Percentiles rank a stretch among this genome's conserved stretches.
Conservation (phyloP, 1,284 basidiomycete genomes). For the Inonotus hispidus region DNA sequence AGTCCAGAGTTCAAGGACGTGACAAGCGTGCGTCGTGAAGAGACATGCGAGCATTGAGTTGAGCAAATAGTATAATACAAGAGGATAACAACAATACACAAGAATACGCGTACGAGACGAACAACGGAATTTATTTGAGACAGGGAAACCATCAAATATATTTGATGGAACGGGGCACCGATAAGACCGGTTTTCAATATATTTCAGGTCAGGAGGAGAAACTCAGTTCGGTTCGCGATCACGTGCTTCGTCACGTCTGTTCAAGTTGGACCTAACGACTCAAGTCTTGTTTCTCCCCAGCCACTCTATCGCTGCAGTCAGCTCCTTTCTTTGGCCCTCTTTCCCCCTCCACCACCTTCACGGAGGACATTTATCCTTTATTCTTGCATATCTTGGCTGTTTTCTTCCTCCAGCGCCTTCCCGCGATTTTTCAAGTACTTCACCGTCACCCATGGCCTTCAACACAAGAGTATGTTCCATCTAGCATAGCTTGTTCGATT, state of each 20-base stretch:
- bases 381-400: slow-evolving; percentile 28
- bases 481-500: not conserved
- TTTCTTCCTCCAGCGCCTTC: not conserved
- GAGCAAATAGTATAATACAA: not conserved
- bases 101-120: not conserved
- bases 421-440: slow-evolving; percentile 2
- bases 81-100: not conserved
- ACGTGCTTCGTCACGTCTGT: slow-evolving; percentile 8
- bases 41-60: not conserved
- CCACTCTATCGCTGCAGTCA: slow-evolving; percentile 20
- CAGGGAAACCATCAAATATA: slow-evolving; percentile 5
- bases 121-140: not conserved
- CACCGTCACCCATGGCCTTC: slow-evolving; percentile 12
- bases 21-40: not conserved
- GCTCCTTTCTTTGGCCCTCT: slow-evolving; percentile 19
- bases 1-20: not conserved
- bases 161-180: not conserved
- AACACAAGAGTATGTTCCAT: slow-evolving; percentile 15
- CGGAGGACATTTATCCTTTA: slow-evolving; percentile 23
- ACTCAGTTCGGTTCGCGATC: slow-evolving; percentile 2
- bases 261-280: slow-evolving; percentile 10
- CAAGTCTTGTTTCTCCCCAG: not conserved
- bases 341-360: slow-evolving; percentile 18
- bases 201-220: not conserved
- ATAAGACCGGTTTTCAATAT: not conserved